Conservation (phyloP, 306 rosid genomes). For the Trifolium subterraneum region DNA sequence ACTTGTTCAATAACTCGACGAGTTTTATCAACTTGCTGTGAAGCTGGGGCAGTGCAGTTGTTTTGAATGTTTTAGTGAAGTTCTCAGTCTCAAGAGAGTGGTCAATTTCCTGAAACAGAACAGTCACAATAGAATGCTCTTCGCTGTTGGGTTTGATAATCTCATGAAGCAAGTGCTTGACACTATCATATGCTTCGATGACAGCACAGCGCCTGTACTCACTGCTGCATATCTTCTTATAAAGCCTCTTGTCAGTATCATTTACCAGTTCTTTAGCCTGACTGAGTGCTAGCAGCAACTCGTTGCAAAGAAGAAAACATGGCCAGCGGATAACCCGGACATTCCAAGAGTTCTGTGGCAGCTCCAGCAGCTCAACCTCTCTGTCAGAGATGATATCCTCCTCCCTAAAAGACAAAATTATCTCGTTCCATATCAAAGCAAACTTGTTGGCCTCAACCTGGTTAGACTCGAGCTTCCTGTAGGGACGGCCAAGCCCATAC, state of each 20-base stretch:
- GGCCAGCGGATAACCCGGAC: slow-evolving; percentile 97
- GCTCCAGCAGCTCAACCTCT: slow-evolving; percentile 86
- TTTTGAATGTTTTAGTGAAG: slow-evolving; percentile 80
- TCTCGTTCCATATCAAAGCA: slow-evolving; percentile 97
- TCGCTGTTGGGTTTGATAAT: slow-evolving; percentile 68
- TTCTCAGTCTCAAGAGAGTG: slow-evolving; percentile 78
- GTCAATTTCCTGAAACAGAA: slow-evolving; percentile 84
- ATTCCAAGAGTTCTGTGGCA: slow-evolving; percentile 89
- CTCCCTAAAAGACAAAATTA: slow-evolving; percentile 84
- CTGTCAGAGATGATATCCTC: slow-evolving; percentile 91
- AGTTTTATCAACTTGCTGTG: slow-evolving; percentile 80
- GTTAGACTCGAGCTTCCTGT: slow-evolving; percentile 84
- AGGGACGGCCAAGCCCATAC: slow-evolving; percentile 94
- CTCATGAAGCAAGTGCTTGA: slow-evolving; percentile 71
- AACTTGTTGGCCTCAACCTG: slow-evolving; percentile 90
- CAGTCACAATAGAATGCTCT: slow-evolving; percentile 88
- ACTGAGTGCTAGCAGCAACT: slow-evolving; percentile 89
- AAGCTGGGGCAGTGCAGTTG: slow-evolving; percentile 77
- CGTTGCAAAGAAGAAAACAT: slow-evolving; percentile 93
- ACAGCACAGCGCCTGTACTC: slow-evolving; percentile 94
- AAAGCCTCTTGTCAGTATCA: slow-evolving; percentile 79
- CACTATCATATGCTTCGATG: slow-evolving; percentile 82
- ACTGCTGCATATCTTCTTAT: slow-evolving; percentile 81
- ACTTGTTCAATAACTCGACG: slow-evolving; percentile 69
- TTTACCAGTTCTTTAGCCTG: slow-evolving; percentile 89